Evolutionary conservation across 2,329 filamentous ascomycete genomes (phyloP).

Genomic region (Cladophialophora bantiana): DNA sequence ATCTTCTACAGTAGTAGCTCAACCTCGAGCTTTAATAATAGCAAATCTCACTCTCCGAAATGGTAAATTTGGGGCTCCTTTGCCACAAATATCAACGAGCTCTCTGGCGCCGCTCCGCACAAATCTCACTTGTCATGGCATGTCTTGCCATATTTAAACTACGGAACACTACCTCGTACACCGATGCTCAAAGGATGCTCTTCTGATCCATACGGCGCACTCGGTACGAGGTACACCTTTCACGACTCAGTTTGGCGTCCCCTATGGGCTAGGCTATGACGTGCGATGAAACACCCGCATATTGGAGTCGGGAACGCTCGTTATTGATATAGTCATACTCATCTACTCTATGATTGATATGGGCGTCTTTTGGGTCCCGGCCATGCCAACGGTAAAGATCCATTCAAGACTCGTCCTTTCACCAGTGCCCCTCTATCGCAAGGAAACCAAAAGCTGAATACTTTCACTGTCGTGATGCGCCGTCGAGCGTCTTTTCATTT

Average conservation of each 20-base stretch:
- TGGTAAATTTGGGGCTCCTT: neutral
- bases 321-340: neutral
- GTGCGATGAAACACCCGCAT: neutral
- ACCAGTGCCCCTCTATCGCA: neutral
- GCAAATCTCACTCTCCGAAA: slow-evolving; percentile 4
- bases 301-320: neutral
- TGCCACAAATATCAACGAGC: slow-evolving; percentile 3
- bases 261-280: neutral
- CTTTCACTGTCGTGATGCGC: neutral
- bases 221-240: neutral
- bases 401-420: neutral
- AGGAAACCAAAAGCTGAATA: neutral
- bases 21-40: slow-evolving; percentile 5
- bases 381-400: neutral
- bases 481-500: neutral
- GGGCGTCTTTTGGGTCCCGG: neutral
- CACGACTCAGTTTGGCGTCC: no score
- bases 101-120: slow-evolving; percentile 2
- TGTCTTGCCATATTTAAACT: no score
- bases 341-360: neutral
- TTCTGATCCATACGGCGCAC: neutral
- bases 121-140: neutral
- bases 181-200: slow-evolving; percentile 2
- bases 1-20: neutral
- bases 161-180: no score